Evolutionary conservation across 2,329 filamentous ascomycete species (phyloP).

Genomic region (Dichotomopilus funicola): DNA sequence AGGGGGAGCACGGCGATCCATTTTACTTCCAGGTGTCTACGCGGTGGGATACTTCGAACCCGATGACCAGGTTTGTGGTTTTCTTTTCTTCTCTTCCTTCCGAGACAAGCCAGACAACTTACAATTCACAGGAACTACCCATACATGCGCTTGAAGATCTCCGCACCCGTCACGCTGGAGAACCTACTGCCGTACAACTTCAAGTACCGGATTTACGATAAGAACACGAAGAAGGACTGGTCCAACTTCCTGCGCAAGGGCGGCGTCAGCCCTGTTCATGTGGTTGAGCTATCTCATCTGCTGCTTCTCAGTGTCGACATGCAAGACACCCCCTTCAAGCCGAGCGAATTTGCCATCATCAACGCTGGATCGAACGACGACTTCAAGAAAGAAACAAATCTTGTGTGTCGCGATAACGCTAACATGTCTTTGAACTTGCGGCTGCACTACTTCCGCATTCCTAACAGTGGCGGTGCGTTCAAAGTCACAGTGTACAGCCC

Average conservation of each 20-base stretch:
- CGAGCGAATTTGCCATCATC: constrained; percentile 95
- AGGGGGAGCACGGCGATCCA: constrained; percentile 76
- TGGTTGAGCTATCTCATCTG: constrained; percentile 91
- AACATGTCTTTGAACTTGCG: constrained; percentile 73
- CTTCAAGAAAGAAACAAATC: constrained; percentile 72
- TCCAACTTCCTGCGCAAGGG: constrained; percentile 96
- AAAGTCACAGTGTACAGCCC: constrained; percentile 92
- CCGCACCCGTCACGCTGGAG: constrained; percentile 87
- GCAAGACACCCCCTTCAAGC: constrained; percentile 90
- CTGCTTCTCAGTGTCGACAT: constrained; percentile 90
- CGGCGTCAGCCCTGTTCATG: constrained; percentile 92
- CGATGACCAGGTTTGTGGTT: constrained; percentile 60
- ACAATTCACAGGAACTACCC: constrained; percentile 62
- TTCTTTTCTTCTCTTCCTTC: no score
- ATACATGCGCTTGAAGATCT: constrained; percentile 88
- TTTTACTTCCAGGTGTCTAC: constrained; percentile 98
- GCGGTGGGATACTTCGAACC: constrained; percentile 74
- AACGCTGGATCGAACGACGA: constrained; percentile 84
- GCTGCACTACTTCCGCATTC: constrained; percentile 84
- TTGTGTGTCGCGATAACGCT: constrained; percentile 79
- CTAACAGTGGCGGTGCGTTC: constrained; percentile 91
- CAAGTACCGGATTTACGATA: constrained; percentile 98
- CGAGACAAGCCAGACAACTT: constrained; percentile 27
- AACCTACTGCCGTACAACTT: constrained; percentile 96
- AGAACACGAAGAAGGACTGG: constrained; percentile 98